Base-by-base conservation (phyloP, 129 eudicot species). In the Artemisia argyi region DNA sequence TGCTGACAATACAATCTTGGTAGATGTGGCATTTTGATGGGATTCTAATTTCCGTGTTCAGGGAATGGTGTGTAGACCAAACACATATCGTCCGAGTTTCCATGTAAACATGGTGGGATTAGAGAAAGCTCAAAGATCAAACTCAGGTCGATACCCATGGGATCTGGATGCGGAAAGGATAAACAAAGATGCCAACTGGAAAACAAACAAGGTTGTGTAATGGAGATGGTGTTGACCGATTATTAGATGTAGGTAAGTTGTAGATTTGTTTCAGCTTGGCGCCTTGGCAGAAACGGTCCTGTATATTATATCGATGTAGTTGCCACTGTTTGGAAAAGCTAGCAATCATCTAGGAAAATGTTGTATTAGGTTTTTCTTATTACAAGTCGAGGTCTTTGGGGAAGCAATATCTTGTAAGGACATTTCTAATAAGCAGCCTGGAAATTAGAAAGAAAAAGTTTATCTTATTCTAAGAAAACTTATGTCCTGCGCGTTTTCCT, bases 61-160 rank as follows among this genome's bases (percentile, higher is more conserved):
- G n/a, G n/a, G 98, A 67, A 92, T 92, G 98, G 95, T 96, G 15
- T 92, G 98, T 80, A 87, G 98, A 83, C 96, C 98, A 15, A 92
- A 92, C 69, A 92, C 98, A n/a, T 96, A 92, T 55, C 79, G 98
- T 16, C 90, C 98, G 7, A 92, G 98, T 77, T 93, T 93, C 83
- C 98, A 93, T 56, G 96, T 93, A 74, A 93, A 92, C 90, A 89
- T 89, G 92, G 97, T 88, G 54, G 98, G 96, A 46, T 75, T 92
- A 76, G 96, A 89, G 64, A 87, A 87, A 74, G 17, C 79, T 76
- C 98, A 85, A 54, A 66, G 92, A 60, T 85, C 95, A 70, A 81
- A 78, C 60, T 84, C 91, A 75, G 85, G 83, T 78, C 73, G 91
- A 76, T 89, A 85, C 69, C 95, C 95, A 59, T 87, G 96, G 98